Base-by-base conservation (phyloP, 805 yeast genomes). In the Starmerella apis region DNA sequence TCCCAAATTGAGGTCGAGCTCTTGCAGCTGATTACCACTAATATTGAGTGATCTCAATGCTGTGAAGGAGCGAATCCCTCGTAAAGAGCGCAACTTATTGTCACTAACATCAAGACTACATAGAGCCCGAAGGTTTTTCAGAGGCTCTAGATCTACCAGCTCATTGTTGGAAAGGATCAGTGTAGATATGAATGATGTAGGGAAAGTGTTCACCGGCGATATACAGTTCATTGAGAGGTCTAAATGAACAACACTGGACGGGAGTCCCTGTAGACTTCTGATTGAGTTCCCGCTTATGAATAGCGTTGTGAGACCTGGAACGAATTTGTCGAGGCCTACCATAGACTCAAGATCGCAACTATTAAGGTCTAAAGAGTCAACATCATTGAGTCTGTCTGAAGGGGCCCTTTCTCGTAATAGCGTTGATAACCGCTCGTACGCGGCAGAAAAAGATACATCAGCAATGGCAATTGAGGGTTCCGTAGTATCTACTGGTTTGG, bases 261-360 rank as follows among this genome's bases (percentile, higher is more conserved):
- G 60, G 16, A 60, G 50, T 8, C 63, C 62, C 6, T 60, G 54
- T 5, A 59, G 43, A 14, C 51, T 49, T 16, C 55, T 32, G 19
- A 60, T 41, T 3, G 27, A 16, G 38, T 60, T 60, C 20, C 48
- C 42, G 31, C 53, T 45, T 31, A 55, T 33, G 18, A 54, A 46
- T 13, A 56, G 48, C 13, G 50, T 47, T 4, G 52, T 47, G 16
- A 59, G 48, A 2, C 52, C 31, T 3, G 63, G 62, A 2, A 49
- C 31, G 20, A 60, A 42, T 27, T 48, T 39, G 32, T 55, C 60
- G 1, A 60, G 51, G 3, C 61, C 61, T 3, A 37, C 46, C 22
- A 60, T 16, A 2, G 56, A 35, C 36, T 58, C 62, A 2, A 59
- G 48, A 1, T 49, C 52, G n/a, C 54, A 43, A 19, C 33, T 28